Base-by-base conservation (phyloP, 441 rosid genomes). In the Pelargonium myrrhifolium region DNA sequence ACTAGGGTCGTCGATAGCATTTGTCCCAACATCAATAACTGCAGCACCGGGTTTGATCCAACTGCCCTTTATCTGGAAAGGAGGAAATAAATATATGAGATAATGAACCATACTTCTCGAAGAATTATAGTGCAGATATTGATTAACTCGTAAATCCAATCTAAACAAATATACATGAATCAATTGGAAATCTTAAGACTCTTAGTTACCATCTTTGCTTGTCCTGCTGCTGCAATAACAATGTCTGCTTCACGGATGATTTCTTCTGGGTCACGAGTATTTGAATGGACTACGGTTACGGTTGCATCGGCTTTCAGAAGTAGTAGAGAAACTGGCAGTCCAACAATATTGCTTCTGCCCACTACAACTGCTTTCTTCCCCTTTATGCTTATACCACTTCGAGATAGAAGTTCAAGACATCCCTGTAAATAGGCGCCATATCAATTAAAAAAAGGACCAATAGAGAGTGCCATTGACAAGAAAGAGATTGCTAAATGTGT, bases 31-130 rank as follows among this genome's bases (percentile, higher is more conserved):
- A 81, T 93, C 97, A 15, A 93, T 86, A 31, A 90, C 90, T 0
- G 97, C 98, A 56, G 96, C 98, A 66, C 97, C 98, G 20, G 92
- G 92, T 65, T 92, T 92, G 75, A 92, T 92, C 98, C 98, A 92
- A 72, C 86, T 73, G 7, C 96, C 89, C 74, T 85, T 92, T 60
- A 92, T 87, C 98, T 92, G 84, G 64, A 74, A 72, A 68, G 21
- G 1, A 12, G 1, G 35, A 12, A 53, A 39, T 3, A 8, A 5
- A 43, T 4, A 9, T 5, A 47, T 1, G 3, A 55, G 18, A 18
- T 55, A 55, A 7, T 2, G 12, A 55, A 55, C 60, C 12, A 55
- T 18, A 31, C 37, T 31, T 31, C 37, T 31, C 37, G 5, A 31
- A n/a, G n/a, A n/a, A n/a, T n/a, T n/a, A n/a, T n/a, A n/a, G n/a